A percentile compares a stretch with the other conserved stretches of the same genome.
Conservation (phyloP, 345 rosid species). For the Litchi chinensis region DNA sequence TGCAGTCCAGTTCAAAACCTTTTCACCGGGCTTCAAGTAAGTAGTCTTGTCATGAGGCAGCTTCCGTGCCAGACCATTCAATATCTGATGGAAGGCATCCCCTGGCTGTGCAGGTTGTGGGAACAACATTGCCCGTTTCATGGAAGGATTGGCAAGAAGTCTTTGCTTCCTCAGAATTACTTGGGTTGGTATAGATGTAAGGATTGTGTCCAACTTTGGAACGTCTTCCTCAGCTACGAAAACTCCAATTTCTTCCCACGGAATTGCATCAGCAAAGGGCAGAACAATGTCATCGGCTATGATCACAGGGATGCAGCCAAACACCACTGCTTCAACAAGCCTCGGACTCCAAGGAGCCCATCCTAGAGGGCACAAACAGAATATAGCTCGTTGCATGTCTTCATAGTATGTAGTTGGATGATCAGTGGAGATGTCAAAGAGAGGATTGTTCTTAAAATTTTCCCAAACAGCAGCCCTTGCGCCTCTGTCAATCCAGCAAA, state of each 20-base stretch:
- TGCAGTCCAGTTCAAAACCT: conserved; percentile 81
- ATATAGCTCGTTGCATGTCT: conserved; percentile 94
- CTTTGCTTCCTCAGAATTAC: conserved; percentile 88
- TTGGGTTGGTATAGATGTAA: conserved; percentile 74
- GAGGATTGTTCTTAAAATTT: conserved; percentile 88
- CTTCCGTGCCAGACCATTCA: conserved; percentile 87
- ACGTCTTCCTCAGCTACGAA: conserved; percentile 89
- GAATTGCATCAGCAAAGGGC: conserved; percentile 97
- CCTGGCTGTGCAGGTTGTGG: conserved; percentile 94
- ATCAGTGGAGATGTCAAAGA: conserved; percentile 93
- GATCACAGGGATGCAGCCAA: conserved; percentile 96
- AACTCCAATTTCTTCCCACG: conserved; percentile 98
- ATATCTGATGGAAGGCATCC: conserved; percentile 94
- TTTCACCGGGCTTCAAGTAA: conserved; percentile 61
- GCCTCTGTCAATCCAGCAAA: conserved; percentile 50
- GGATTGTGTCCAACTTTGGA: conserved; percentile 73
- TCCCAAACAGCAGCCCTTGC: conserved; percentile 99
- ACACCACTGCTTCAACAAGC: conserved; percentile 96
- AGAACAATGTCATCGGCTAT: conserved; percentile 93
- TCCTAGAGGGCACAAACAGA: conserved; percentile 93
- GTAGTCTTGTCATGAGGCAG: conserved; percentile 62
- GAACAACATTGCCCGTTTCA: conserved; percentile 91
- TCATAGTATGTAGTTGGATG: conserved; percentile 95
- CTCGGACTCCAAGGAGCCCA: conserved; percentile 99
- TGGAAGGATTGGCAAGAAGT: conserved; percentile 90